Conservation (phyloP, 2,329 filamentous ascomycete genomes). For the Mycosphaerella sp. region DNA sequence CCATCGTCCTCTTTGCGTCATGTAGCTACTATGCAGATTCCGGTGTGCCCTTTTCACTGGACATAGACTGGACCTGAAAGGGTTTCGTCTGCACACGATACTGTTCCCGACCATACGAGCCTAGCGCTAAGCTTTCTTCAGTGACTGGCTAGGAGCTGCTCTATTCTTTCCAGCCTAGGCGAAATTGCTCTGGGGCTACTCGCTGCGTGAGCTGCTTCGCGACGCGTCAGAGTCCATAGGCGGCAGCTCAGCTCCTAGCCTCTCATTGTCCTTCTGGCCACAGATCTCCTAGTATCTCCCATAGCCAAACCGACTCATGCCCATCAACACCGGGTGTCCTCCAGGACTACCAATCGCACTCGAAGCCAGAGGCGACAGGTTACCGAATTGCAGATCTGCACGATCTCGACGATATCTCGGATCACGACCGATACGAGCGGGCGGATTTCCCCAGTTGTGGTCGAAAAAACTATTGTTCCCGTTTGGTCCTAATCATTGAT, state of each 20-base stretch:
- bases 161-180: too few species aligned
- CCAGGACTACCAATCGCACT: slow-evolving; percentile 10
- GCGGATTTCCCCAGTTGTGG: slow-evolving; percentile 34
- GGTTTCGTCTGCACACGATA: too few species aligned
- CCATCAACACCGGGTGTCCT: slow-evolving; percentile 1
- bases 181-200: too few species aligned
- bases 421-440: slow-evolving; percentile 35
- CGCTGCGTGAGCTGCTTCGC: too few species aligned
- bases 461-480: slow-evolving; percentile 41
- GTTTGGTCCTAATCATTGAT: slow-evolving; percentile 11
- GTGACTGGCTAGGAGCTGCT: too few species aligned
- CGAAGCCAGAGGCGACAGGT: slow-evolving; percentile 12
- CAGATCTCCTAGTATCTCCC: slow-evolving; percentile 10
- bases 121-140: too few species aligned
- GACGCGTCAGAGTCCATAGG: too few species aligned
- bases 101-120: too few species aligned
- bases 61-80: too few species aligned
- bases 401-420: slow-evolving; percentile 30
- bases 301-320: slow-evolving; percentile 6
- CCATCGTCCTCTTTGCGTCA: too few species aligned
- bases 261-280: neutral
- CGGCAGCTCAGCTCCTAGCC: neutral
- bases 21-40: too few species aligned
- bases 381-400: slow-evolving; percentile 19
- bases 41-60: too few species aligned